A percentile compares a stretch with the other conserved stretches of the same genome.
These are phyloP conservation scores for Mycena olivaceomarginata DNA, from an alignment of 768 basidiomycete genomes.

Conservation along the genomic window DNA sequence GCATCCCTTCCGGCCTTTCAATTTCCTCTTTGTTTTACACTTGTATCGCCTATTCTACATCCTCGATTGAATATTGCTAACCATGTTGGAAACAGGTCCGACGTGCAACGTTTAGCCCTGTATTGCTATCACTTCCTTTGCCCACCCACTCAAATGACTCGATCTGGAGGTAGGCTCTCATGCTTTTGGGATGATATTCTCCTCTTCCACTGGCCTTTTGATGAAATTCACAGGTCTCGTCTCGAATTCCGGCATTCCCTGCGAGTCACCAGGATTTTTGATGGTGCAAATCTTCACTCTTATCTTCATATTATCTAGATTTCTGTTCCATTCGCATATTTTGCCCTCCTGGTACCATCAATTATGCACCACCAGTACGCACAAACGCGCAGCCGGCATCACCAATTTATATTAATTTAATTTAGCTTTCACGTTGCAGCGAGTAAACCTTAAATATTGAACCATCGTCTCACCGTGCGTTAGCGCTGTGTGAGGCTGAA, in stretches of 20 bases:
- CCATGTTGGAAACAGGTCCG: not conserved
- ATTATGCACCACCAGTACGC: not conserved
- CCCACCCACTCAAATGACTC: not conserved
- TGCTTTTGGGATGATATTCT: not conserved
- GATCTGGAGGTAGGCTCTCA: slow-evolving; percentile 7
- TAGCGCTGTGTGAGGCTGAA: no score
- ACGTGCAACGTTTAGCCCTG: not conserved
- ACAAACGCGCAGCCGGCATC: no score
- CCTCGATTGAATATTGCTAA: not conserved
- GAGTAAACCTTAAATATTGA: no score
- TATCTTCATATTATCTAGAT: not conserved
- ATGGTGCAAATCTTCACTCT: not conserved
- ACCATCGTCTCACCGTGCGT: no score
- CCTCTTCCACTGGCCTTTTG: not conserved
- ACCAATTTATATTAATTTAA: no score
- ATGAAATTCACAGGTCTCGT: not conserved
- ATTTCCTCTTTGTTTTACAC: not conserved
- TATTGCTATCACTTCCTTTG: not conserved
- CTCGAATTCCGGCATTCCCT: not conserved
- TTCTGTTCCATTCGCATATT: not conserved
- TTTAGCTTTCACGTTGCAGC: no score
- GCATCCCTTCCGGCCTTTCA: not conserved
- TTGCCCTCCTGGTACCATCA: no score
- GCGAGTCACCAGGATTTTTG: not conserved
- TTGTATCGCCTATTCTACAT: not conserved